Base-by-base conservation (phyloP, 352 stramenopile species). In the Plasmopara halstedii region DNA sequence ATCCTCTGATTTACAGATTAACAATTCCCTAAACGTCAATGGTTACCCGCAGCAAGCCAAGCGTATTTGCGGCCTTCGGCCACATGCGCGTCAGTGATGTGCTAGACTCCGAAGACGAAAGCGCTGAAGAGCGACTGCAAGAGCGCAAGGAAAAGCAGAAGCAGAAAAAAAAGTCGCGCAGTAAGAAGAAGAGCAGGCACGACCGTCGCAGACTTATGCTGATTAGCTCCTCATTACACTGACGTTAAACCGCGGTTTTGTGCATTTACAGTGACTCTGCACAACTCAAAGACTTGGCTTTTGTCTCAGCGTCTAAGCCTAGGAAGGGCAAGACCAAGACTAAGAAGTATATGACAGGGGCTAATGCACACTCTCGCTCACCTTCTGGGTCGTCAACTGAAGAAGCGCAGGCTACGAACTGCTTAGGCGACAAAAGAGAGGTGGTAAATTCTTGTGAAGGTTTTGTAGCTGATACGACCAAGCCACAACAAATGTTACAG, bases 171-270 rank as follows among this genome's bases (percentile, higher is more conserved):
- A 89, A 89, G 53, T 69, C 55, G 41, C 71, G 70, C 65, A 70
- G 49, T 56, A 85, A 85, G 62, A 88, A 88, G 62, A 88, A 83
- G 42, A 85, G 54, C 68, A 85, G 46, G 75, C 69, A 50, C 5
- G 58, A 27, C 18, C 15, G 26, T 8, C 22, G 37, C 18, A 7
- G 17, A n/a, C 31, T 42, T 31, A 21, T 54, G 20, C 13, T 34
- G 22, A 11, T 31, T 20, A 11, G 13, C 15, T 51, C 10, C 44
- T 23, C 22, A 8, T n/a, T 20, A 35, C 17, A 35, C 26, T 56
- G 34, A 52, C n/a, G 14, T 15, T 52, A 48, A 6, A 32, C 14
- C 15, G 14, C 35, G 6, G 23, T 20, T 35, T 14, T 35, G 8
- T 53, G 10, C 38, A 15, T 29, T 25, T 38, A n/a, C 50, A 84